A percentile compares a stretch with the other conserved stretches of the same genome.
Evolutionary conservation across 257 asterid genomes (phyloP).

Genomic region (Lavandula angustifolia): DNA sequence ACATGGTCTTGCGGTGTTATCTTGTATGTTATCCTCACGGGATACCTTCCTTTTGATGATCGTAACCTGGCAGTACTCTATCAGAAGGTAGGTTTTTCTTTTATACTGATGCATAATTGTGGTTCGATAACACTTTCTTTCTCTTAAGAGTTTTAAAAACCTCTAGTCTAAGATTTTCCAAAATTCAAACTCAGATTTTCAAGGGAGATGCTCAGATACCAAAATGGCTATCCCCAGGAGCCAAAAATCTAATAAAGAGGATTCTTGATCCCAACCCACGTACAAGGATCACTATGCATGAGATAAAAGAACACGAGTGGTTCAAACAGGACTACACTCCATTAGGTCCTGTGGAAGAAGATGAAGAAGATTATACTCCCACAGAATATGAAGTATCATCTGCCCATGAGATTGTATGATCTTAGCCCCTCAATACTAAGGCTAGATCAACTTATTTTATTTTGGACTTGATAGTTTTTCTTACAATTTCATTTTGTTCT

Average conservation of each 20-base stretch:
- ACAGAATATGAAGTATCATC: constrained; percentile 55
- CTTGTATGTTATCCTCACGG: constrained; percentile 84
- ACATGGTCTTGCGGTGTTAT: constrained; percentile 98
- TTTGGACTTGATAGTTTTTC: not conserved
- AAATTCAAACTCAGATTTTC: constrained; percentile 57
- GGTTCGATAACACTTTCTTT: not conserved
- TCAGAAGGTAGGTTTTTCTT: constrained; percentile 76
- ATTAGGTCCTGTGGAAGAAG: constrained; percentile 54
- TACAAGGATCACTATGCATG: constrained; percentile 66
- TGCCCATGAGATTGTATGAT: constrained; percentile 49
- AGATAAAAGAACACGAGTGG: constrained; percentile 79
- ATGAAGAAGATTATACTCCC: constrained; percentile 49
- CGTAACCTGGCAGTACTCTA: constrained; percentile 91
- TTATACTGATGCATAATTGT: not conserved
- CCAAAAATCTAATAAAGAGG: constrained; percentile 73
- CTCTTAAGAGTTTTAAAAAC: constrained; percentile 8
- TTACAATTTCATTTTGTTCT: constrained; percentile 9
- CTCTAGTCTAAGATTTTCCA: constrained; percentile 19
- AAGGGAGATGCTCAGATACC: constrained; percentile 91
- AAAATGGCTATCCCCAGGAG: constrained; percentile 89
- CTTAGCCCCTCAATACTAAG: constrained; percentile 4
- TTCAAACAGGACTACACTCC: constrained; percentile 78
- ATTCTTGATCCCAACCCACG: constrained; percentile 89
- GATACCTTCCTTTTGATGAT: constrained; percentile 95
- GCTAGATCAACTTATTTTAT: constrained; percentile 21